These are phyloP conservation scores for Coix lacrymajobi DNA, from an alignment of 176 grass and related monocot genomes.

Conservation along the genomic window DNA sequence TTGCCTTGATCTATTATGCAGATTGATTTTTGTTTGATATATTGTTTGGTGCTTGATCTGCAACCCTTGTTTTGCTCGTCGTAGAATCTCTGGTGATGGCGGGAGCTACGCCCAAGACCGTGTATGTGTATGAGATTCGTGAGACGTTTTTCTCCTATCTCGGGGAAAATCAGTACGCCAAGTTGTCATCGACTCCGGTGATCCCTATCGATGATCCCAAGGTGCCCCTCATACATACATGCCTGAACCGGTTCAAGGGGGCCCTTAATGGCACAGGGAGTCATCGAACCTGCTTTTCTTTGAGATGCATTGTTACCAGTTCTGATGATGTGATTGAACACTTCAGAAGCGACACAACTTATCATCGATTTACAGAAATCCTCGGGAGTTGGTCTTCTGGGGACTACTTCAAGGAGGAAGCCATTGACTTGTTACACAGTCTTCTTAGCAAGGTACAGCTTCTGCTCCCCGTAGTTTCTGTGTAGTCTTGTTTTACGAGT, in stretches of 20 bases:
- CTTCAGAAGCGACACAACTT: background rate
- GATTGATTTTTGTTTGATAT: no score
- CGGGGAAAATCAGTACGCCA: no score
- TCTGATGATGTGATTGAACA: background rate
- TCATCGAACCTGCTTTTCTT: background rate
- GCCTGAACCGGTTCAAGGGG: background rate
- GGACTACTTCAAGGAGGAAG: background rate
- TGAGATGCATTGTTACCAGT: background rate
- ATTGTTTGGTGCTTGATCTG: no score
- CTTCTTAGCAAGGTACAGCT: background rate
- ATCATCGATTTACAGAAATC: background rate
- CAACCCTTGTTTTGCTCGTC: no score
- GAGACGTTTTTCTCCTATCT: no score
- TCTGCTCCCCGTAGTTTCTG: background rate
- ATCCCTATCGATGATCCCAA: background rate
- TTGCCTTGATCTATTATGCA: no score
- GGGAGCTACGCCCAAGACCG: no score
- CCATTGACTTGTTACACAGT: background rate
- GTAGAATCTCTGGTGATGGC: no score
- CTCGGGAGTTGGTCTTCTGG: background rate
- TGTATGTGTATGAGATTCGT: no score
- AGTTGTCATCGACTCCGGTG: no score
- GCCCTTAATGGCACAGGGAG: background rate
- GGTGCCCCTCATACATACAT: background rate
- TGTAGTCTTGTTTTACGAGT: background rate